A percentile compares a stretch with the other conserved stretches of the same genome.
These are phyloP conservation scores for Cercophora sp. DNA, from an alignment of 495 filamentous ascomycete species.

Conservation along the genomic window DNA sequence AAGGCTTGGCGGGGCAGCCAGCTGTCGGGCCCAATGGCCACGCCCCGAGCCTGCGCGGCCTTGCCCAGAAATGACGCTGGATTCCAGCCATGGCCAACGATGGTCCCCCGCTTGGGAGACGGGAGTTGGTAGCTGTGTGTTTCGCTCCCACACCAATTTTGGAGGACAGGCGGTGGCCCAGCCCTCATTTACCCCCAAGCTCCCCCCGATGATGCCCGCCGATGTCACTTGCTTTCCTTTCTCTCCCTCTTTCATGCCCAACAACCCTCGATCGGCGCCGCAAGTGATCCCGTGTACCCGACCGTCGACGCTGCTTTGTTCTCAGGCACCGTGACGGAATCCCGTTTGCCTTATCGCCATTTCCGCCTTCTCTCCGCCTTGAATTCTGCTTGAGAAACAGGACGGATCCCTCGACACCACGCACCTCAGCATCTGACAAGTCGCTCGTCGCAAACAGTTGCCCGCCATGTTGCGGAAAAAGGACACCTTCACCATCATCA, in stretches of 20 bases:
- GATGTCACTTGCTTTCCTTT: background rate
- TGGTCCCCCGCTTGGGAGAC: constrained; percentile 6
- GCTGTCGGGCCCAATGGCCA: constrained; percentile 6
- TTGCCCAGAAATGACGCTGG: background rate
- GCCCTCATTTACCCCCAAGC: constrained; percentile 13
- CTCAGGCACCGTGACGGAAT: background rate
- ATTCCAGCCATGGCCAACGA: constrained; percentile 9
- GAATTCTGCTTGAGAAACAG: too few species aligned
- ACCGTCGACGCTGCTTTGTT: background rate
- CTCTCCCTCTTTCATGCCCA: constrained; percentile 3
- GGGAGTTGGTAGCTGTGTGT: too few species aligned
- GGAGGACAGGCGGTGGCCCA: background rate
- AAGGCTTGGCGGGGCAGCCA: constrained; percentile 7
- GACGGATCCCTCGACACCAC: too few species aligned
- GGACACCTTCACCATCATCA: constrained; percentile 45
- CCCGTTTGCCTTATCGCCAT: background rate
- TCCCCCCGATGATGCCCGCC: background rate
- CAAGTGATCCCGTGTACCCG: background rate
- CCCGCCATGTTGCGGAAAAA: constrained; percentile 46
- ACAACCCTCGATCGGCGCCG: background rate
- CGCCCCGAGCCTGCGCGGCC: constrained; percentile 3
- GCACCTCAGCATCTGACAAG: too few species aligned
- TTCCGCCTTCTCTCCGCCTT: background rate
- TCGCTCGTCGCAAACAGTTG: background rate
- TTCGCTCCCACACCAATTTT: background rate